Evolutionary conservation across 352 stramenopile genomes (phyloP).

Genomic region (Pythium volutum): DNA sequence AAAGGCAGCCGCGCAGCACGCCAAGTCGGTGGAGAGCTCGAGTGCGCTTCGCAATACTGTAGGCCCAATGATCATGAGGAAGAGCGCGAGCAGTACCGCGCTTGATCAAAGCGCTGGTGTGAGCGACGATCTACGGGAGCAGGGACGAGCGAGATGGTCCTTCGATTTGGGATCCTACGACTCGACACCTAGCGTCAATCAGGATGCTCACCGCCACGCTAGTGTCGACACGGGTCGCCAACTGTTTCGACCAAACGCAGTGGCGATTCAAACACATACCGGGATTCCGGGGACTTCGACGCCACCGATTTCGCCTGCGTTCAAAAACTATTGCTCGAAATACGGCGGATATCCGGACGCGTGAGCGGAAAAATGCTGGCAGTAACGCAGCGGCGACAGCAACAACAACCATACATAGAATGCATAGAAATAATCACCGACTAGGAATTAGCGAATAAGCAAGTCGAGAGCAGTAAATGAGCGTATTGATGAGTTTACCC

Average conservation of each 20-base stretch:
- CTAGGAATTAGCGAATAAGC: conserved; percentile 12
- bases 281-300: conserved; percentile 6
- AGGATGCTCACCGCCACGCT: conserved; percentile 7
- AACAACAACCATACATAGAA: neutral
- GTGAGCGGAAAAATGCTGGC: conserved; percentile 6
- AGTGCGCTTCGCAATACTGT: neutral
- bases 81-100: conserved; percentile 1
- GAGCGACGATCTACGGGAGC: conserved; percentile 9
- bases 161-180: conserved; percentile 41
- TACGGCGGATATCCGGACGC: conserved; percentile 77
- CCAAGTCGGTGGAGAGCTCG: conserved; percentile 17
- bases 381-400: neutral
- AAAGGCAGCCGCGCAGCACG: conserved; percentile 33
- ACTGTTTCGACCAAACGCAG: neutral
- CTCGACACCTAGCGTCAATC: neutral
- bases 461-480: conserved; percentile 20
- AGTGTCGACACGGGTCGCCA: conserved; percentile 10
- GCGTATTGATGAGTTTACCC: conserved; percentile 23
- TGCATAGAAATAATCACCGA: neutral
- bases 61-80: neutral
- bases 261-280: neutral
- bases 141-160: conserved; percentile 13
- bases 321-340: conserved; percentile 85
- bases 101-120: neutral
- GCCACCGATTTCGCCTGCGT: conserved; percentile 32